Evolutionary conservation across 129 eudicot genomes (phyloP).

Genomic region (Flaveria trinervia): DNA sequence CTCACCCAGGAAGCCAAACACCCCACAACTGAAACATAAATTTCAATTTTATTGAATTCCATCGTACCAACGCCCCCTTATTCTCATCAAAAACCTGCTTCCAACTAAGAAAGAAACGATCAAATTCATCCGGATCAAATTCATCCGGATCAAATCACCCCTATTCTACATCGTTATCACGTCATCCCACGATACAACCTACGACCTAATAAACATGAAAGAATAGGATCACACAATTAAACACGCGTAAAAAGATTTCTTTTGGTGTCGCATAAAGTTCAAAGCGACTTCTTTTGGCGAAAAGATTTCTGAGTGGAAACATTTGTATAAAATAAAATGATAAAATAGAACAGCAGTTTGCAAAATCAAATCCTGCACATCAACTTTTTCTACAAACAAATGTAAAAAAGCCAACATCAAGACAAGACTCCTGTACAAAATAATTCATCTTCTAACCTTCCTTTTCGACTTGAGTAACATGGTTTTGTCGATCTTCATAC

Average conservation of each 20-base stretch:
- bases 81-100: not conserved
- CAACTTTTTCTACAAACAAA: slow-evolving; percentile 41
- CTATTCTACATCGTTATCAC: not conserved
- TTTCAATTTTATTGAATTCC: no score
- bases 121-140: not conserved
- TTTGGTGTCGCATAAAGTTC: slow-evolving; percentile 14
- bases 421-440: slow-evolving; percentile 45
- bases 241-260: slow-evolving; percentile 9
- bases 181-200: not conserved
- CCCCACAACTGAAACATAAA: no score
- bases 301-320: slow-evolving; percentile 16
- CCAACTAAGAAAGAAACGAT: not conserved
- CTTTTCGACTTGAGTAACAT: slow-evolving; percentile 22
- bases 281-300: slow-evolving; percentile 4
- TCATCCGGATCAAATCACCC: not conserved
- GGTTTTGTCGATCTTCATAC: slow-evolving; percentile 24
- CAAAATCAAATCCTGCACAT: slow-evolving; percentile 42
- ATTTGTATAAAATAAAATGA: slow-evolving; percentile 21
- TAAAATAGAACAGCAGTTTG: slow-evolving; percentile 20
- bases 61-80: no score
- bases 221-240: not conserved
- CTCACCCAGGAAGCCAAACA: no score
- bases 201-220: not conserved
- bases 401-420: slow-evolving; percentile 35
- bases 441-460: slow-evolving; percentile 42